Evolutionary conservation across 257 asterid genomes (phyloP).

Genomic region (Mitragyna speciosa): DNA sequence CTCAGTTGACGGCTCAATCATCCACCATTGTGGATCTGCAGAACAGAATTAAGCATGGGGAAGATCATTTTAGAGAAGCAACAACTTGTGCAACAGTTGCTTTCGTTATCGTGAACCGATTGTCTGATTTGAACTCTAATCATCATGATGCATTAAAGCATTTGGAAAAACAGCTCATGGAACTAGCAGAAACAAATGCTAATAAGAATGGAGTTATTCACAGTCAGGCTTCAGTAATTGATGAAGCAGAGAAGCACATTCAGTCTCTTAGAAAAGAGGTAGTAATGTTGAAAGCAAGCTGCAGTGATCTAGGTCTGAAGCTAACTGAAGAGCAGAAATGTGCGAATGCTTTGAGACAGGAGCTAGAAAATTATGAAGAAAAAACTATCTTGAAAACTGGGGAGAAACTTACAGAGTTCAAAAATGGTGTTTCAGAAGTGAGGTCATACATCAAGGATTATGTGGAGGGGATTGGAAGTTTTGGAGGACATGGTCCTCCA

Average conservation of each 20-base stretch:
- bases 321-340: constrained; percentile 47
- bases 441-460: constrained; percentile 49
- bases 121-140: constrained; percentile 58
- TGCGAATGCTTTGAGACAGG: constrained; percentile 37
- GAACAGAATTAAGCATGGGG: constrained; percentile 46
- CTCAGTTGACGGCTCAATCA: constrained; percentile 48
- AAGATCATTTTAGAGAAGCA: constrained; percentile 53
- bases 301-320: constrained; percentile 42
- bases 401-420: constrained; percentile 60
- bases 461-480: constrained; percentile 36
- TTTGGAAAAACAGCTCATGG: constrained; percentile 44
- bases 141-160: constrained; percentile 39
- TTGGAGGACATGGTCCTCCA: constrained; percentile 22
- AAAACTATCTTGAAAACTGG: constrained; percentile 46
- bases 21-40: constrained; percentile 50
- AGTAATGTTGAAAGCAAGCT: constrained; percentile 42
- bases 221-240: constrained; percentile 42
- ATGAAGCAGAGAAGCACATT: constrained; percentile 45
- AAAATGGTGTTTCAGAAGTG: constrained; percentile 57
- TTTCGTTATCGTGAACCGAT: constrained; percentile 66
- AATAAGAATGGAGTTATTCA: constrained; percentile 41
- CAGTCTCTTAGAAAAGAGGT: constrained; percentile 51
- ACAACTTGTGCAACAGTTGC: constrained; percentile 83
- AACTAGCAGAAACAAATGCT: constrained; percentile 38
- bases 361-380: constrained; percentile 55